These are phyloP conservation scores for Aspergillus affinis DNA, from an alignment of 495 filamentous ascomycete genomes.

Conservation along the genomic window DNA sequence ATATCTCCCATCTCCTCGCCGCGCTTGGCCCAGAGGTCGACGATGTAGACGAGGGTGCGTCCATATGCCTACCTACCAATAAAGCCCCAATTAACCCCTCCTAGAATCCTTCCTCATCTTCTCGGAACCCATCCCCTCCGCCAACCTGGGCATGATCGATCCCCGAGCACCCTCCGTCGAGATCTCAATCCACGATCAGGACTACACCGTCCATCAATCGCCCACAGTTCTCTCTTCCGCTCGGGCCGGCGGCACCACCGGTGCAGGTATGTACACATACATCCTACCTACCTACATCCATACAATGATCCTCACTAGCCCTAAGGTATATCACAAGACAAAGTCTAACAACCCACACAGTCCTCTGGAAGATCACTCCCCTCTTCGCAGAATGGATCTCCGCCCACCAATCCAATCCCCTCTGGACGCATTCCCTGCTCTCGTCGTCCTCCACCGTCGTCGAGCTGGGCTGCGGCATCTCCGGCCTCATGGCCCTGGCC, in stretches of 20 bases:
- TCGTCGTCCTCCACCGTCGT: conserved; percentile 57
- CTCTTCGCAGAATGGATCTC: conserved; percentile 80
- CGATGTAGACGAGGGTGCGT: conserved; percentile 63
- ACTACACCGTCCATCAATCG: conserved; percentile 82
- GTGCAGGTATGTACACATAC: conserved; percentile 66
- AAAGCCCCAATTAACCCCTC: background rate
- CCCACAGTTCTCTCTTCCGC: conserved; percentile 76
- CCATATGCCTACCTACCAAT: conserved; percentile 12
- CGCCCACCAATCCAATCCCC: conserved; percentile 53
- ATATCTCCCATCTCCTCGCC: conserved; percentile 15
- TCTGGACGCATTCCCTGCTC: conserved; percentile 61
- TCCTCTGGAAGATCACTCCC: conserved; percentile 92
- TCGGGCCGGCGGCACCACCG: conserved; percentile 82
- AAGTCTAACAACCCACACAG: conserved; percentile 42
- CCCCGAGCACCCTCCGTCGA: conserved; percentile 63
- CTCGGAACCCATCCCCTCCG: conserved; percentile 69
- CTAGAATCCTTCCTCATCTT: conserved; percentile 86
- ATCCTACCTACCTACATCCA: too few relatives aligned
- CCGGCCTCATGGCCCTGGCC: conserved; percentile 67
- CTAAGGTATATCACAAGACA: too few relatives aligned
- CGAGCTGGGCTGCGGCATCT: conserved; percentile 87
- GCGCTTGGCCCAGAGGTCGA: conserved; percentile 22
- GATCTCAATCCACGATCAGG: conserved; percentile 63
- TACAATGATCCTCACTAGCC: background rate
- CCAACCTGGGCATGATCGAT: conserved; percentile 84